These are phyloP conservation scores for Musa beccarii DNA, from an alignment of 176 grass and related monocot genomes.

Conservation along the genomic window DNA sequence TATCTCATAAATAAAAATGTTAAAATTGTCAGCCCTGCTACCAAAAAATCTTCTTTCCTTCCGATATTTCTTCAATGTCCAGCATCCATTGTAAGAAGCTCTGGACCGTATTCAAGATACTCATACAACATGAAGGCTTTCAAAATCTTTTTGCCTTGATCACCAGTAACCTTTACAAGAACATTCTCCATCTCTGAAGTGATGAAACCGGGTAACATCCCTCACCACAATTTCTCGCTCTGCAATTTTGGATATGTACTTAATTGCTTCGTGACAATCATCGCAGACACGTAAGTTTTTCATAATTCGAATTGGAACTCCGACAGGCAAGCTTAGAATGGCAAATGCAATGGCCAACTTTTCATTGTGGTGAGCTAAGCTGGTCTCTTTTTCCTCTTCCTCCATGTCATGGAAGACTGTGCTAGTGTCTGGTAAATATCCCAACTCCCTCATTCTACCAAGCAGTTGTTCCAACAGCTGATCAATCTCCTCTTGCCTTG, in stretches of 20 bases:
- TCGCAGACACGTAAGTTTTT: slow-evolving; percentile 69
- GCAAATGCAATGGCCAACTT: slow-evolving; percentile 72
- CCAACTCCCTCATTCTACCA: slow-evolving; percentile 40
- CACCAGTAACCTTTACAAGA: slow-evolving; percentile 67
- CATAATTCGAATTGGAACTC: slow-evolving; percentile 61
- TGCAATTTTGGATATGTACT: slow-evolving; percentile 46
- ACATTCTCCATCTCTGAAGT: slow-evolving; percentile 56
- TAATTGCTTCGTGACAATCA: slow-evolving; percentile 71
- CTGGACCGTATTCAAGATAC: neutral
- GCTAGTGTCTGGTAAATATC: slow-evolving; percentile 50
- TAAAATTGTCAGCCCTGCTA: neutral
- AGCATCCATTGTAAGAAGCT: neutral
- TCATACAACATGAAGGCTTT: neutral
- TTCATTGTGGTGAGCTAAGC: slow-evolving; percentile 60
- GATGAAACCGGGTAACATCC: slow-evolving; percentile 65
- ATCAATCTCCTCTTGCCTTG: slow-evolving; percentile 36
- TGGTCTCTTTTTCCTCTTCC: slow-evolving; percentile 67
- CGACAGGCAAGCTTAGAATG: slow-evolving; percentile 42
- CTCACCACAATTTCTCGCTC: slow-evolving; percentile 56
- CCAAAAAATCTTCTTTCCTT: neutral
- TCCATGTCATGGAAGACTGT: slow-evolving; percentile 76
- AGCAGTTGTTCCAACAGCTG: slow-evolving; percentile 46
- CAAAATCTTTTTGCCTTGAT: neutral
- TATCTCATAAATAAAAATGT: neutral
- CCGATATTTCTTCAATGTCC: neutral